Percentiles rank a stretch among this genome's conserved stretches.
phyloP scores from a whole-genome alignment of 805 yeast species.

The Teunomyces tritomae region DNA sequence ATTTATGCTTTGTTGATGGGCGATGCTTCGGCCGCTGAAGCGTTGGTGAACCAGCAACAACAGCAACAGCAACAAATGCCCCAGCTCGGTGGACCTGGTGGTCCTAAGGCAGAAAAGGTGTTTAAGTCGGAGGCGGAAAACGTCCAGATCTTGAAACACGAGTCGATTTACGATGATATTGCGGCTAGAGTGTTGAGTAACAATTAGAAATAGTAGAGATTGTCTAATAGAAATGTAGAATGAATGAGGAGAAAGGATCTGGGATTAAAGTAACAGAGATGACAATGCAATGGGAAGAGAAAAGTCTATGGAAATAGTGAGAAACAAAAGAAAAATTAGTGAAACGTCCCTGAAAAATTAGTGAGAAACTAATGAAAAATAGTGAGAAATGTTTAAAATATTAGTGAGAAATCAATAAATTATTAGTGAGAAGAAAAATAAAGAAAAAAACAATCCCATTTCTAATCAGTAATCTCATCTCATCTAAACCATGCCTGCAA shows the following conservation, averaged over 20 bases:
- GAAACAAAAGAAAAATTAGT: no score
- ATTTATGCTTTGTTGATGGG: constrained; percentile 70
- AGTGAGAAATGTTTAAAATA: no score
- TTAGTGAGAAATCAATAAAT: no score
- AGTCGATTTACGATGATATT: constrained; percentile 51
- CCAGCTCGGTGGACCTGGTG: constrained; percentile 51
- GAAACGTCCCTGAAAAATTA: no score
- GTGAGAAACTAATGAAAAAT: no score
- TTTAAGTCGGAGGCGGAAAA: constrained; percentile 74
- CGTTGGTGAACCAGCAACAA: constrained; percentile 43
- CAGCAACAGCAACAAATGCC: constrained; percentile 38
- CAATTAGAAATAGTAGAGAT: background rate
- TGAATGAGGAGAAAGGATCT: background rate
- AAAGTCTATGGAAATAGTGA: no score
- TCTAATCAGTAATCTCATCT: background rate
- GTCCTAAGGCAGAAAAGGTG: constrained; percentile 59
- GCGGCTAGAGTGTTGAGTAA: constrained; percentile 51
- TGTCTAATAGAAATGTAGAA: background rate
- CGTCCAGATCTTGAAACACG: constrained; percentile 58
- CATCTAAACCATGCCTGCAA: constrained; percentile 24
- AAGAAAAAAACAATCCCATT: background rate
- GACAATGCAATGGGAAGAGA: no score
- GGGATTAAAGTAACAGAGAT: background rate
- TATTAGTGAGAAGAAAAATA: background rate
- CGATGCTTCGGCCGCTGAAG: constrained; percentile 44